phyloP scores from a whole-genome alignment of 2,329 filamentous ascomycete genomes.

The Hypocrella siamensis region DNA sequence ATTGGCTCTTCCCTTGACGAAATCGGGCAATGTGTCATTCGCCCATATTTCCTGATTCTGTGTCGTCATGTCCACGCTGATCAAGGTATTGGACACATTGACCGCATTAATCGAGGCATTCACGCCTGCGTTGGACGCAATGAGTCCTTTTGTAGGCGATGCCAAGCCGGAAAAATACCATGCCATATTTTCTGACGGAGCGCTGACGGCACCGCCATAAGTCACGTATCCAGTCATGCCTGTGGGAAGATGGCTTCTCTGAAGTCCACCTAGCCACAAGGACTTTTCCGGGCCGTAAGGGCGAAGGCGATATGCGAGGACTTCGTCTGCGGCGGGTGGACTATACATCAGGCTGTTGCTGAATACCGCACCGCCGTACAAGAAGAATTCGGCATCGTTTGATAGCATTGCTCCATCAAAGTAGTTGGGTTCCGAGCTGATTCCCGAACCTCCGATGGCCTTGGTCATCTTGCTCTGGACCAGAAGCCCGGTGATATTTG shows the following conservation, averaged over 20 bases:
- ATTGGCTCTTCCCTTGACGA: slow-evolving; percentile 40
- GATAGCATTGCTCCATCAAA: slow-evolving; percentile 48
- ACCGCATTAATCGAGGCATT: slow-evolving; percentile 21
- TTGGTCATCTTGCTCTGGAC: slow-evolving; percentile 27
- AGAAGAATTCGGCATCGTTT: slow-evolving; percentile 46
- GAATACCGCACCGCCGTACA: slow-evolving; percentile 43
- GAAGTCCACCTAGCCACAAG: slow-evolving; percentile 27
- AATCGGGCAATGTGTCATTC: slow-evolving; percentile 35
- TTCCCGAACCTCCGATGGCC: slow-evolving; percentile 26
- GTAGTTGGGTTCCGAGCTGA: slow-evolving; percentile 39
- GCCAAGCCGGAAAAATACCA: slow-evolving; percentile 56
- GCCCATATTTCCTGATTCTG: slow-evolving; percentile 36
- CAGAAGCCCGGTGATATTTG: slow-evolving; percentile 39
- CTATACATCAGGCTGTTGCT: slow-evolving; percentile 16
- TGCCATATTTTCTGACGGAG: slow-evolving; percentile 53
- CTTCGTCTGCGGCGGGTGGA: slow-evolving; percentile 23
- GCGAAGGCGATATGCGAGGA: slow-evolving; percentile 36
- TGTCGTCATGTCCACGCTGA: slow-evolving; percentile 42
- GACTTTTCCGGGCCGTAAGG: slow-evolving; percentile 30
- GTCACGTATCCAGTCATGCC: slow-evolving; percentile 45
- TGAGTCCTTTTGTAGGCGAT: slow-evolving; percentile 30
- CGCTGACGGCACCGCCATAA: slow-evolving; percentile 46
- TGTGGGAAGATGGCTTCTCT: slow-evolving; percentile 21
- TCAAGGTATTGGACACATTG: slow-evolving; percentile 38
- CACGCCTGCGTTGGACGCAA: slow-evolving; percentile 20